phyloP scores from a whole-genome alignment of 768 basidiomycete genomes.

The Psilocybe subaeruginosa region DNA sequence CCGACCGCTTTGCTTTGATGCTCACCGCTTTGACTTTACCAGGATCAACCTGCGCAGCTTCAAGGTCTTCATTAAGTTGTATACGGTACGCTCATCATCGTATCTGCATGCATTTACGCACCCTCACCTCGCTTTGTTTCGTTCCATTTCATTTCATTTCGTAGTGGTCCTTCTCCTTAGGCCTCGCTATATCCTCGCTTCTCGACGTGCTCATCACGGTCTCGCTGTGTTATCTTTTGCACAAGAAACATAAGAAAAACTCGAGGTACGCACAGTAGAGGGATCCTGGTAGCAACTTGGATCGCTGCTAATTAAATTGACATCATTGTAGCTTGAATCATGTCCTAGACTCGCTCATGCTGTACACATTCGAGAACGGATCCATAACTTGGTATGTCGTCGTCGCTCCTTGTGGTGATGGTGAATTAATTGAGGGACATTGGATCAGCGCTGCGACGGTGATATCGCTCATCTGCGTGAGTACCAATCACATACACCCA shows the following conservation, averaged over 20 bases:
- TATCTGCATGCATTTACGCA: too few relatives aligned
- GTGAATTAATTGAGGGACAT: not conserved
- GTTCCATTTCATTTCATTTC: not conserved
- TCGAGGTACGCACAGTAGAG: conserved; percentile 31
- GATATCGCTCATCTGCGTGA: conserved; percentile 8
- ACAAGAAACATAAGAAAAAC: conserved; percentile 38
- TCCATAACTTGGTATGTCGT: conserved; percentile 39
- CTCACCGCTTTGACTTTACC: not conserved
- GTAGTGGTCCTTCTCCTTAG: conserved; percentile 44
- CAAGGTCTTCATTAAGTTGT: conserved; percentile 15
- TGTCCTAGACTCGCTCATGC: conserved; percentile 47
- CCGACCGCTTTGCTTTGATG: not conserved
- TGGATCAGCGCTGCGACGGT: conserved; percentile 8
- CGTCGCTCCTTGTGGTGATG: not conserved
- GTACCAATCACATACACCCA: not conserved
- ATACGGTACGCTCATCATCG: conserved; percentile 13
- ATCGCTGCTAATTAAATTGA: not conserved
- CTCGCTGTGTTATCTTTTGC: conserved; percentile 46
- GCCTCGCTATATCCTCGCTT: conserved; percentile 49
- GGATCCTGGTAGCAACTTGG: not conserved
- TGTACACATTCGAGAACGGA: conserved; percentile 59
- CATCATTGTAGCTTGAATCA: conserved; percentile 41
- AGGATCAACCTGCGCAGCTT: conserved; percentile 39
- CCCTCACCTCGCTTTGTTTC: not conserved
- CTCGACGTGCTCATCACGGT: conserved; percentile 54